Base-by-base conservation (phyloP, 164 flowering plant genomes). In the Aristolochia contorta region DNA sequence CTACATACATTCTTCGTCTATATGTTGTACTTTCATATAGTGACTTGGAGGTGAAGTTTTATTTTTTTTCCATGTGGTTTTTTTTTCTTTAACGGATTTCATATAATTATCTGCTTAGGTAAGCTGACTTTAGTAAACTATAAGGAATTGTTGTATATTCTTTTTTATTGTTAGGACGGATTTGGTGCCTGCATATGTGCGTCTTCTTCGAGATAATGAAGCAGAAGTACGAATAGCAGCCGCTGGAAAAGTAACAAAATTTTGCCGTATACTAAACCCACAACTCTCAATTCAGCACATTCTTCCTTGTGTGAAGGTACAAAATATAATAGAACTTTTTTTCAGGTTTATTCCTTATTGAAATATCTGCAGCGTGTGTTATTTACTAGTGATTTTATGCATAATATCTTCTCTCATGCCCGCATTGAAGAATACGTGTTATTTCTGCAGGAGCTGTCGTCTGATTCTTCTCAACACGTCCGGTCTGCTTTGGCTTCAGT, bases 171-270 rank as follows among this genome's bases (percentile, higher is more conserved):
- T n/a, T 53, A 93, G 99, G 82, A 64, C 90, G 60, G 99, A 93
- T 61, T 66, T 93, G 79, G 95, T 93, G 68, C 97, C 97, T 69
- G 96, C 99, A 53, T 93, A 93, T 77, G 99, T 93, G 9, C 84
- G 97, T 24, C 72, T 93, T 47, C 94, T 93, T 71, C 96, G 96
- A 60, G 99, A 93, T 75, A 93, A 90, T 72, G 99, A 93, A 72
- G 99, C 99, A 70, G 97, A 93, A 85, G 99, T 93, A 45, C 85
- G 97, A 45, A 93, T 93, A 50, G 99, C 99, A 47, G 99, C 99
- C 71, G 97, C 99, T 33, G 99, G 99, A 25, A 90, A 93, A 80
- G 99, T 93, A 0, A 93, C 96, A 0, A 93, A 90, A 66, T 90
- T 93, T 59, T 90, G 97, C 71, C 75, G 96, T 33, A 93, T 93